Base-by-base conservation (phyloP, 2,329 filamentous ascomycete genomes). In the Colletotrichum acutatum region DNA sequence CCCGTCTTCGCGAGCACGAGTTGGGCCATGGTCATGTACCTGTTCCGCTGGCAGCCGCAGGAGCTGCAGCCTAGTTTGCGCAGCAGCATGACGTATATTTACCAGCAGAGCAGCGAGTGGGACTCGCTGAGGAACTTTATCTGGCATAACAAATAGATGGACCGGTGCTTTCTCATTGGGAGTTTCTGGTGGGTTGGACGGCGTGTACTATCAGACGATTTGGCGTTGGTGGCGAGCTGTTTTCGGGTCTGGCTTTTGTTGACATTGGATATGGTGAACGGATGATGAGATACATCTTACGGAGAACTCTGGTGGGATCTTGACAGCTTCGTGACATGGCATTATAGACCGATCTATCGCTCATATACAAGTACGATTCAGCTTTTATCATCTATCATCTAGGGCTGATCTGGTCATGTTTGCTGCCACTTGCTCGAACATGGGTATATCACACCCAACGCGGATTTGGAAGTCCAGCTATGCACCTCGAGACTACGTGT, bases 41-140 rank as follows among this genome's bases (percentile, higher is more conserved):
- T 99, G 74, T 99, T 98, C 86, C 90, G 94, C 78, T 94, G 93
- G 90, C 92, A 98, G 85, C 95, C 97, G 5, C 94, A 97, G 78
- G 94, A 94, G 69, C 89, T 99, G 80, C 97, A 98, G 88, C 91
- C 92, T 73, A 98, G 95, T 82, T 84, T 99, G 87, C 90, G 95
- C 82, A 95, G 92, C 84, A 98, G 95, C 86, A 99, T 99, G 97
- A 94, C 91, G 78, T 99, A 99, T 80, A 98, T 99, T 87, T 99
- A 96, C 82, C 88, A 91, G 72, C 93, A 98, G 82, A 95, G 94
- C 75, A 93, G 98, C 79, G 88, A 93, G 72, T 99, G 96, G 95
- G 93, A 97, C 80, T 93, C 92, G 52, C 86, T 98, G 80, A 87
- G 93, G 82, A 98, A 92, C 76, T 91, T 98, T 78, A 79, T 98